Evolutionary conservation across 805 yeast species (phyloP).

Genomic region (Candida ortonii): DNA sequence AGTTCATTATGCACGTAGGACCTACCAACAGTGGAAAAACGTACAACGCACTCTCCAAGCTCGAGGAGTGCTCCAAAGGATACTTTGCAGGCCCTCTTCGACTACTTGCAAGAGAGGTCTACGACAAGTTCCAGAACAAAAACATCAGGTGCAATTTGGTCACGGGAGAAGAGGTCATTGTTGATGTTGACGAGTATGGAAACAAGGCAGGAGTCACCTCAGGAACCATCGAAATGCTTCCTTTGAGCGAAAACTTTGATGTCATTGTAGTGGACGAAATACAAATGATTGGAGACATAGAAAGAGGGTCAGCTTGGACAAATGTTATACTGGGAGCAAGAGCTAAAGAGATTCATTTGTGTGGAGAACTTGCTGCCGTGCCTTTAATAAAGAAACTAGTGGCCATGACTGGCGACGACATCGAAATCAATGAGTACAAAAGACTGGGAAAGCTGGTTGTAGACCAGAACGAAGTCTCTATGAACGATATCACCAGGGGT

Average conservation of each 20-base stretch:
- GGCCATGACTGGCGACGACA: constrained; percentile 72
- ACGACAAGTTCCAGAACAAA: constrained; percentile 69
- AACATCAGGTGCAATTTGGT: constrained; percentile 74
- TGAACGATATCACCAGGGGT: constrained; percentile 54
- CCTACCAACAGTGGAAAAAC: constrained; percentile 98
- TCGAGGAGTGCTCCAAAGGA: constrained; percentile 68
- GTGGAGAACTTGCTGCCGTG: constrained; percentile 91
- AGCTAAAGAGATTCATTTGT: constrained; percentile 83
- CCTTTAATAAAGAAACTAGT: constrained; percentile 59
- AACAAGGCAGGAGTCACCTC: constrained; percentile 71
- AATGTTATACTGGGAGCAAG: constrained; percentile 81
- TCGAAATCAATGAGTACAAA: constrained; percentile 66
- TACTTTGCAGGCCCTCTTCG: constrained; percentile 94
- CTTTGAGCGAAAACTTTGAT: constrained; percentile 65
- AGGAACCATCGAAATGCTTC: constrained; percentile 93
- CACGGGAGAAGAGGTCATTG: constrained; percentile 93
- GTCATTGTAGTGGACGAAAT: constrained; percentile 93
- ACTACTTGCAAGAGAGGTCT: constrained; percentile 85
- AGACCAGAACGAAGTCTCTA: constrained; percentile 38
- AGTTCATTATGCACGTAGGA: constrained; percentile 89
- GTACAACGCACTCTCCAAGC: constrained; percentile 68
- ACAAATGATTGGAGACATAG: constrained; percentile 83
- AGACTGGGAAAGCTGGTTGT: constrained; percentile 72
- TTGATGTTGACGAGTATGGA: constrained; percentile 66
- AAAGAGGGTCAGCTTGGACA: constrained; percentile 94